These are phyloP conservation scores for Russula virescens DNA, from an alignment of 768 basidiomycete genomes.

Conservation along the genomic window DNA sequence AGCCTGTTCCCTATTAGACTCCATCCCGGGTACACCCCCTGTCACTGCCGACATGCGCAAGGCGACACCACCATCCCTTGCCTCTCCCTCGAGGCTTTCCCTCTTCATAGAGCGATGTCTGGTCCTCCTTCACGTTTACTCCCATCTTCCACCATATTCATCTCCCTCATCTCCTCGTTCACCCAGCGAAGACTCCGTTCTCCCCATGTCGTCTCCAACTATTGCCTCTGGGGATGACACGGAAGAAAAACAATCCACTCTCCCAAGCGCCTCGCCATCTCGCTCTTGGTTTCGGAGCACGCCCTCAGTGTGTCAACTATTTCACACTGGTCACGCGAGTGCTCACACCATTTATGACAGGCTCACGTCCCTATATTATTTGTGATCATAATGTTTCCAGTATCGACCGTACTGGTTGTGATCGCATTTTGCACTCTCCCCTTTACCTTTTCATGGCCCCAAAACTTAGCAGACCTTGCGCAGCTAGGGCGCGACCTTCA, in stretches of 20 bases:
- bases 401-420: conserved; percentile 55
- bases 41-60: conserved; percentile 20
- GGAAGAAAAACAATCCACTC: conserved; percentile 4
- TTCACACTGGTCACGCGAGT: conserved; percentile 19
- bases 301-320: conserved; percentile 17
- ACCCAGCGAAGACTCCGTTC: conserved; percentile 29
- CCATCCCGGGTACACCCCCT: conserved; percentile 27
- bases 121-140: conserved; percentile 15
- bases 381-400: conserved; percentile 58
- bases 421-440: conserved; percentile 50
- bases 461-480: conserved; percentile 67
- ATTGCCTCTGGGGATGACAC: conserved; percentile 10
- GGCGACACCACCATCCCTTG: conserved; percentile 14
- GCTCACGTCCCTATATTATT: conserved; percentile 62
- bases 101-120: conserved; percentile 18
- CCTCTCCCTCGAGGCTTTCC: conserved; percentile 23
- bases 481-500: conserved; percentile 70
- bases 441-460: conserved; percentile 71
- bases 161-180: conserved; percentile 38
- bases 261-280: not conserved
- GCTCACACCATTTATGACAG: conserved; percentile 28
- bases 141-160: conserved; percentile 11
- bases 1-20: conserved; percentile 29
- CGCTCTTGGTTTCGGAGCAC: conserved; percentile 20
- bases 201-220: conserved; percentile 18